A percentile compares a stretch with the other conserved stretches of the same genome.
Evolutionary conservation across 306 rosid genomes (phyloP).

Genomic region (Trifolium fragiferum): DNA sequence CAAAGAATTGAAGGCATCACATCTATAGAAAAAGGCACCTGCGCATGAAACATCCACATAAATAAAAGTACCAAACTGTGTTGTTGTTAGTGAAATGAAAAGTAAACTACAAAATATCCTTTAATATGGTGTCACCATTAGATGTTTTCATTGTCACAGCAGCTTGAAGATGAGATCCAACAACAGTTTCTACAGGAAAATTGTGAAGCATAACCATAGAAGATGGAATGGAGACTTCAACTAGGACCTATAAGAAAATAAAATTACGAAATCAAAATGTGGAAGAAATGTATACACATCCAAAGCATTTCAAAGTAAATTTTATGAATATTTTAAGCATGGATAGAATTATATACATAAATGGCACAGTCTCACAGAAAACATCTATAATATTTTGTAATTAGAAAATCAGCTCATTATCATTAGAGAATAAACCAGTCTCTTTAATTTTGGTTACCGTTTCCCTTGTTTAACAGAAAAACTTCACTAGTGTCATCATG

Average conservation of each 20-base stretch:
- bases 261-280: slow-evolving; percentile 31
- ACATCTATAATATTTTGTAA: slow-evolving; percentile 3
- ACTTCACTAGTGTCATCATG: slow-evolving; percentile 5
- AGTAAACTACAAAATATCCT: slow-evolving; percentile 28
- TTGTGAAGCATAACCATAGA: slow-evolving; percentile 79
- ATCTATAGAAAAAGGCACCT: slow-evolving; percentile 83
- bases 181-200: slow-evolving; percentile 88
- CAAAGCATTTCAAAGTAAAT: slow-evolving; percentile 21
- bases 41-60: slow-evolving; percentile 46
- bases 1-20: slow-evolving; percentile 77
- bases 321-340: slow-evolving; percentile 15
- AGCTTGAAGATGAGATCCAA: slow-evolving; percentile 85
- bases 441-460: not conserved
- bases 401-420: slow-evolving; percentile 18
- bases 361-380: slow-evolving; percentile 19
- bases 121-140: slow-evolving; percentile 59
- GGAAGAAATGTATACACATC: slow-evolving; percentile 20
- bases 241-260: slow-evolving; percentile 60
- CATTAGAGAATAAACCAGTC: not conserved
- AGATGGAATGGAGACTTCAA: slow-evolving; percentile 81
- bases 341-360: slow-evolving; percentile 13
- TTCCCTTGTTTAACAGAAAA: slow-evolving; percentile 1
- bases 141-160: slow-evolving; percentile 89
- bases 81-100: slow-evolving; percentile 24
- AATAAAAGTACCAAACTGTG: slow-evolving; percentile 37